phyloP scores from a whole-genome alignment of 306 rosid genomes.

The Gynostemma pentaphyllum region DNA sequence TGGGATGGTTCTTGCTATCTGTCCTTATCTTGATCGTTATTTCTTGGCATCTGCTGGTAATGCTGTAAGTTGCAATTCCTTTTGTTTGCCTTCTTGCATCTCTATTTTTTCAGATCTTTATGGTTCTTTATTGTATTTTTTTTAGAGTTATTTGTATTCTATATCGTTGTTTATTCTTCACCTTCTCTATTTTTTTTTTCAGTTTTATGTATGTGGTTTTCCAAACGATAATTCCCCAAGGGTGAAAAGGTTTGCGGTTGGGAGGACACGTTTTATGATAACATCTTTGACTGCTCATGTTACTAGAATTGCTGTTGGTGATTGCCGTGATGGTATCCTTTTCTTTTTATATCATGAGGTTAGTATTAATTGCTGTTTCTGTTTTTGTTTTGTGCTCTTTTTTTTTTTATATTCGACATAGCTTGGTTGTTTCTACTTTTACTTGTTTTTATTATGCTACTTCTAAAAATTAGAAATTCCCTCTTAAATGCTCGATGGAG shows the following conservation, averaged over 20 bases:
- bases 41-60: constrained; percentile 89
- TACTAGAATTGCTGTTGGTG: constrained; percentile 88
- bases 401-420: background rate
- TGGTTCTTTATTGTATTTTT: background rate
- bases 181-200: constrained; percentile 14
- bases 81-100: constrained; percentile 4
- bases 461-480: background rate
- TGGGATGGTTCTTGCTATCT: constrained; percentile 74
- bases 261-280: constrained; percentile 58
- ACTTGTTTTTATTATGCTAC: background rate
- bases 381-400: constrained; percentile 8
- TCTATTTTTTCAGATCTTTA: background rate
- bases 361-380: constrained; percentile 16
- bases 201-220: constrained; percentile 87
- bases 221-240: constrained; percentile 62
- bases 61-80: constrained; percentile 42
- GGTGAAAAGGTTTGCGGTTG: constrained; percentile 53
- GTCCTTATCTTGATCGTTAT: constrained; percentile 85
- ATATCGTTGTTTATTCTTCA: constrained; percentile 1
- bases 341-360: constrained; percentile 79
- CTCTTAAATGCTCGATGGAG: background rate
- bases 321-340: constrained; percentile 87
- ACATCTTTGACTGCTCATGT: constrained; percentile 71
- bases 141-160: too few relatives aligned
- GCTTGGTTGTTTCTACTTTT: background rate